Base-by-base conservation (phyloP, 2,329 filamentous ascomycete genomes). In the Keithomyces neogunnii region DNA sequence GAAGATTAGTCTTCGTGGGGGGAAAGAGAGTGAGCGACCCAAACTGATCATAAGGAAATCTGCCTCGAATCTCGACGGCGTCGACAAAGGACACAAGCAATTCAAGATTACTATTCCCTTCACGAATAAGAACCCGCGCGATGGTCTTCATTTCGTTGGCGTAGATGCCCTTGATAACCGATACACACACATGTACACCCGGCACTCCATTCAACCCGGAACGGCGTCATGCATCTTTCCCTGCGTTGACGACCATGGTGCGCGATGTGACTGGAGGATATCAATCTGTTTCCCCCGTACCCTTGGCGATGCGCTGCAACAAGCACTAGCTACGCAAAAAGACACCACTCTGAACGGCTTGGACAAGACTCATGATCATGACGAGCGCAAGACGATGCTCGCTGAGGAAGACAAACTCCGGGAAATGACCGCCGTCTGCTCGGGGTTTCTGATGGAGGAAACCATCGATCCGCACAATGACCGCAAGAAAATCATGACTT, bases 161-260 rank as follows among this genome's bases (percentile, higher is more conserved):
- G 80, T 93, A 38, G 84, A 89, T 44, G 83, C 85, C 51, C 81
- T 84, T 48, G 92, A 96, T 64, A 76, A 76, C 51, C 81, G 91
- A 55, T 99, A 91, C 66, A 90, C 93, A 0, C 92, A 99, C 70
- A 84, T 88, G 47, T 99, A 95, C 66, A 95, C 92, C 0, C 85
- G 85, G 40, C 90, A 92, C 62, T 87, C 85, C 2, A 73, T 86
- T 42, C 85, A 88, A 55, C 82, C 89, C 0, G 90, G 91, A 32
- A 85, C 83, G 19, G 85, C 89, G 1, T 92, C 85, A 45, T 91
- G 86, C 59, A 82, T 97, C 30, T 99, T 99, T 61, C 93, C 93
- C 1, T 97, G 93, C 65, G 78, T 97, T 49, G 93, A 99, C 64
- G 88, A 95, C 63, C 81, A 86, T 29, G 83, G 84, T 35, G 85